Evolutionary conservation across 345 rosid species (phyloP).

Genomic region (Physaria fendleri): DNA sequence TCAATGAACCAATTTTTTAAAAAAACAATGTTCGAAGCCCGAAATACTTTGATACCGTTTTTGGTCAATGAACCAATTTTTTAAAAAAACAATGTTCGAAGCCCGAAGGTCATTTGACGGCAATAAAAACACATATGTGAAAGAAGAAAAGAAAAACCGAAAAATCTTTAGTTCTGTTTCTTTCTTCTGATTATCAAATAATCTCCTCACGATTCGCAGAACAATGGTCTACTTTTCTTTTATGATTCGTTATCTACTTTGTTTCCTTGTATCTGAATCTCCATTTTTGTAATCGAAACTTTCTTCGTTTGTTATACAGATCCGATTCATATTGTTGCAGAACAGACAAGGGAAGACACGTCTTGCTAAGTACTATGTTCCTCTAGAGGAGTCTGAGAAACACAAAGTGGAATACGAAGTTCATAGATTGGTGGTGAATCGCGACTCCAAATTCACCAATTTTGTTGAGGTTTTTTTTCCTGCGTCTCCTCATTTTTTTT

Average conservation of each 20-base stretch:
- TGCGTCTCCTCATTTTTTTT: too few species aligned
- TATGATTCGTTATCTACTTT: background rate
- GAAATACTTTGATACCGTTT: too few species aligned
- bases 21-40: too few species aligned
- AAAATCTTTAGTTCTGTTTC: background rate
- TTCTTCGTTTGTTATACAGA: too few species aligned
- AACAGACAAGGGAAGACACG: too few species aligned
- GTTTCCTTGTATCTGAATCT: background rate
- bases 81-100: too few species aligned
- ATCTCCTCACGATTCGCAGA: background rate
- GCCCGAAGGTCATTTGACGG: background rate
- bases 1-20: too few species aligned
- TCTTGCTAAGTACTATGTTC: too few species aligned
- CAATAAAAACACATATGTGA: background rate
- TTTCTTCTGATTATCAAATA: background rate
- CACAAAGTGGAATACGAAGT: too few species aligned
- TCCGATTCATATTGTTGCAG: too few species aligned
- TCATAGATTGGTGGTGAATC: slow-evolving; percentile 84
- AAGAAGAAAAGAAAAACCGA: background rate
- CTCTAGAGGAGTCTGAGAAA: too few species aligned
- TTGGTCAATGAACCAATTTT: too few species aligned
- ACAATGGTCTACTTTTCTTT: background rate
- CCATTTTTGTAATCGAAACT: background rate
- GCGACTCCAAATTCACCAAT: slow-evolving; percentile 90
- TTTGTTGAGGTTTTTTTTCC: slow-evolving; percentile 99